Evolutionary conservation across 176 grass and related monocot genomes (phyloP).

Genomic region (Oryza rufipogon): DNA sequence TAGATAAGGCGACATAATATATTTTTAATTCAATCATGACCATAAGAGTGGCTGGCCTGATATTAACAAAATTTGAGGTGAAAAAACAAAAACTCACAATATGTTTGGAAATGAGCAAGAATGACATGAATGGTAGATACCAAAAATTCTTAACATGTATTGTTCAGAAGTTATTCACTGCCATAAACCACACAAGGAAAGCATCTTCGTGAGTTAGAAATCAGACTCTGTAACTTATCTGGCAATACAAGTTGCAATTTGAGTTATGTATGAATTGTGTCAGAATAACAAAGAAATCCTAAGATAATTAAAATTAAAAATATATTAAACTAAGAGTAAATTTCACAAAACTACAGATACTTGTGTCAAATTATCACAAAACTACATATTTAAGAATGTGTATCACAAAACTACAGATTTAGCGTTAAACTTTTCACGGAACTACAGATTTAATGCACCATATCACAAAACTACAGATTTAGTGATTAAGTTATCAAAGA

Average conservation of each 20-base stretch:
- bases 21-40: conserved; percentile 3
- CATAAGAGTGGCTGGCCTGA: not conserved
- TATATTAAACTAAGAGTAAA: not conserved
- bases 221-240: not conserved
- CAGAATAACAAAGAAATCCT: conserved; percentile 18
- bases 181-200: conserved; percentile 24
- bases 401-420: no score
- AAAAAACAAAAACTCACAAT: not conserved
- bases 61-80: not conserved
- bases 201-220: not conserved
- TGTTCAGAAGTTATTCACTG: not conserved
- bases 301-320: conserved; percentile 9
- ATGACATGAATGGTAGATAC: not conserved
- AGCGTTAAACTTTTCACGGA: no score
- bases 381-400: no score
- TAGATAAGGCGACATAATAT: conserved; percentile 21
- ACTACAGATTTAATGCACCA: no score
- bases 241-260: conserved; percentile 12
- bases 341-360: no score
- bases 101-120: not conserved
- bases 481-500: no score
- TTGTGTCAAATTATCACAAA: no score
- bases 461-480: no score
- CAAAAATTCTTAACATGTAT: conserved; percentile 17
- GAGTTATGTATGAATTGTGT: conserved; percentile 25